Base-by-base conservation (phyloP, 202 grass and related monocot species). In the Hordeum pubiflorum region DNA sequence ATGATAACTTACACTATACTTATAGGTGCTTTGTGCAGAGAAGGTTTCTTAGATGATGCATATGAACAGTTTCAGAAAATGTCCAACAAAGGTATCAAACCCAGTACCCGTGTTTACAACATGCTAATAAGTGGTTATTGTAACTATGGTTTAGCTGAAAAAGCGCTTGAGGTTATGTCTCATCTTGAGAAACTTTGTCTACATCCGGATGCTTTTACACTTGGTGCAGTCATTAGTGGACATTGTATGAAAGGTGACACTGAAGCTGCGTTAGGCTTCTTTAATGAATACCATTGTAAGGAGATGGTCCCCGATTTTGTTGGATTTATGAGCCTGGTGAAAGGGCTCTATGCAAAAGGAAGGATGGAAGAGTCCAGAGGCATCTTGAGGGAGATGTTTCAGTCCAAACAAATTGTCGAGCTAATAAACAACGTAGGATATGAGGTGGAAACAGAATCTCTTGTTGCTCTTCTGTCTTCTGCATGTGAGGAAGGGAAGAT, bases 341-440 rank as follows among this genome's bases (percentile, higher is more conserved):
- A 91, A 86, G 94, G 91, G 67, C 82, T 97, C 26, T 92, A 92
- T 61, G 77, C 87, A 57, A 97, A 93, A 87, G 94, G 94, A 87
- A 97, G 94, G 86, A 85, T 92, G 86, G 94, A 97, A 81, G 89
- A 97, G 87, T 87, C 91, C 26, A 94, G 94, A 77, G 82, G 69
- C 55, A 92, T 97, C 48, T 75, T 97, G 74, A 87, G 87, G 79
- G 87, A 91, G 70, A 92, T 97, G 94, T 87, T 97, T 74, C 88
- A 83, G 58, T 89, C 87, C 81, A 81, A 85, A 70, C 75, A 94
- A 87, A 69, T 94, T 3, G 55, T 63, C 33, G 79, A 87, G 32
- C 69, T 91, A 41, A 94, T 97, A 90, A 92, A 97, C 79, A 91
- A 24, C 32, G 82, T 79, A 79, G 94, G 89, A 83, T 33, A 88